These are phyloP conservation scores for Trichoderma semiorbis DNA, from an alignment of 2,329 filamentous ascomycete genomes.

Conservation along the genomic window DNA sequence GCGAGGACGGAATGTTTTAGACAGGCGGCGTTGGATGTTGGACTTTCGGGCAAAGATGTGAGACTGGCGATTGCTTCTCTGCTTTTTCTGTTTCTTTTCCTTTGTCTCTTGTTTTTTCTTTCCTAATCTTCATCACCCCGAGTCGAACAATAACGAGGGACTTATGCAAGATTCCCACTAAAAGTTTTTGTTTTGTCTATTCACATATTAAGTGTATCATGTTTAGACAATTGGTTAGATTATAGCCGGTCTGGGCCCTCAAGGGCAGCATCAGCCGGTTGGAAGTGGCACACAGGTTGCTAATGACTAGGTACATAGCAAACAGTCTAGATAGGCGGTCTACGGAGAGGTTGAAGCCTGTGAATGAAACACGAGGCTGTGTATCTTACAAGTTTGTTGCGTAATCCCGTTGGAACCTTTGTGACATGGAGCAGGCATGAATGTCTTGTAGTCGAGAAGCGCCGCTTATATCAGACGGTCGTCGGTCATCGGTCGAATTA, in stretches of 20 bases:
- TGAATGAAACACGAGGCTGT: neutral
- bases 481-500: neutral
- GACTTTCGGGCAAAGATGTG: neutral
- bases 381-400: neutral
- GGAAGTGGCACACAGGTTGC: neutral
- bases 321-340: neutral
- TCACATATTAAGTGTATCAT: neutral
- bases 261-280: neutral
- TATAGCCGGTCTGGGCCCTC: conserved; percentile 9
- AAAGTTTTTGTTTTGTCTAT: neutral
- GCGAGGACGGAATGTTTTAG: conserved; percentile 5
- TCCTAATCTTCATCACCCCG: neutral
- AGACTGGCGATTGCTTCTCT: neutral
- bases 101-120: neutral
- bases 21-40: conserved; percentile 8
- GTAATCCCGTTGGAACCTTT: neutral
- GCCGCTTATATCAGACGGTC: neutral
- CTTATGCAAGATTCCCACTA: neutral
- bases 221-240: conserved; percentile 9
- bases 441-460: neutral
- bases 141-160: neutral
- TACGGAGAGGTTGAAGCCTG: neutral
- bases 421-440: neutral
- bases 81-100: neutral
- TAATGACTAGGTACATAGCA: neutral